Evolutionary conservation across 345 rosid species (phyloP), one percentile per base, ranked within the genome.

Genomic region (Corchorus olitorius): DNA sequence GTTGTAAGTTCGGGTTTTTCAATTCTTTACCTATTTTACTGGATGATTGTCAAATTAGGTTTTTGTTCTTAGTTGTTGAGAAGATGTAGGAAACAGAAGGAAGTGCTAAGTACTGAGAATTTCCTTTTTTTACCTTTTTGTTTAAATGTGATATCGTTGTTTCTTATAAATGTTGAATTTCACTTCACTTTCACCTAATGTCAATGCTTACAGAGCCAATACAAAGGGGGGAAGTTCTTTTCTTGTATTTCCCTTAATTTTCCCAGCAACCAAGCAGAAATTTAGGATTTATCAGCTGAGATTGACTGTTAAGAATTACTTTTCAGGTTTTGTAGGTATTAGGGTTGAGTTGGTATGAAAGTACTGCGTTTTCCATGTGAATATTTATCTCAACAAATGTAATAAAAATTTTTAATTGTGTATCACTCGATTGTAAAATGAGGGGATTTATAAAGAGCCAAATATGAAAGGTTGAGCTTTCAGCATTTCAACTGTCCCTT

Each of bases 31-130:
- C 8, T 37, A 17, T 52, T 54, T 53, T 70, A 16, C 49, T 52
- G 43, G 50, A 15, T 1, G 37, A 19, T 52, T 2, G 48, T 9
- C 17, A 52, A 69, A 70, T 13, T 75, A 8, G 20, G 49, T 34
- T 63, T 73, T 14, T 4, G 15, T 54, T 72, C 6, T 78, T 78
- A 7, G 54, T 61, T 62, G 16, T 48, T 33, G 19, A 39, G 75
- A 70, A 54, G 34, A 61, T 58, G 11, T 2, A 35, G 41, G 19
- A 53, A 22, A 37, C 27, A 13, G 27, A 2, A 27, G 27, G 12
- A 46, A 41, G 41, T 59, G 53, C 14, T 12, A 13, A 33, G 48
- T 48, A 8, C 43, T 35, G 5, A 16, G 17, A n/a, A 33, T 41
- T 52, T 56, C 7, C 35, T 1, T 39, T 39, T 39, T 39, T 39